Percentiles rank a stretch among this genome's conserved stretches.
Conservation (phyloP, 2,329 filamentous ascomycete species). For the Rhexocercosporidium sp. region DNA sequence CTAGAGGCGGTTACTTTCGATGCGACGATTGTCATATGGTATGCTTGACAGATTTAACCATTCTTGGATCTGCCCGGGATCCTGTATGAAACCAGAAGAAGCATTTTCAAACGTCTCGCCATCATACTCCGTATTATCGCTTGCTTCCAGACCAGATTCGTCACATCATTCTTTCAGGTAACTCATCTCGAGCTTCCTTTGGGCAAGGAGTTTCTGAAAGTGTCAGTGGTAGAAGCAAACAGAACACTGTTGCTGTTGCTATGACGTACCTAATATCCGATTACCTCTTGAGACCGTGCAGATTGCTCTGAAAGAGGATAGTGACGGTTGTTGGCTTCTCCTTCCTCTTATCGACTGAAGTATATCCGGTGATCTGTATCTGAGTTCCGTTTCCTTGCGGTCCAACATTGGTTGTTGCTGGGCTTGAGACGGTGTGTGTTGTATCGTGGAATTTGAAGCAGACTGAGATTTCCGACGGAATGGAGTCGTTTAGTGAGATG, state of each 20-base stretch:
- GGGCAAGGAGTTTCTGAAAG: not conserved
- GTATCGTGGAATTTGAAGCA: slow-evolving; percentile 17
- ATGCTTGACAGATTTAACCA: not conserved
- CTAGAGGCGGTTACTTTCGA: not conserved
- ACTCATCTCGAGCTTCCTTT: not conserved
- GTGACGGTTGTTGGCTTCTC: slow-evolving; percentile 20
- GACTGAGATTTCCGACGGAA: slow-evolving; percentile 14
- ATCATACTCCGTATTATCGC: too few relatives aligned
- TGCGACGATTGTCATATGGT: not conserved
- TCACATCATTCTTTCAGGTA: too few relatives aligned
- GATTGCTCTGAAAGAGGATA: slow-evolving; percentile 11
- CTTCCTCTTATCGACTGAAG: slow-evolving; percentile 12
- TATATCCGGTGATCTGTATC: slow-evolving; percentile 17
- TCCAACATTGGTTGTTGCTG: slow-evolving; percentile 11
- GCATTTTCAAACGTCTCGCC: not conserved
- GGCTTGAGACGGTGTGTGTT: not conserved
- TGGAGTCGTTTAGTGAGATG: slow-evolving; percentile 8
- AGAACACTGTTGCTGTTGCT: not conserved
- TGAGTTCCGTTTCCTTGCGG: slow-evolving; percentile 13
- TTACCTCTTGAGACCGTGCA: slow-evolving; percentile 9
- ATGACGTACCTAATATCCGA: not conserved
- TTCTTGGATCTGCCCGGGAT: not conserved
- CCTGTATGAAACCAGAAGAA: not conserved
- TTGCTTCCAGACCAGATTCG: too few relatives aligned
- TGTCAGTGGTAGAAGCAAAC: not conserved